A percentile compares a stretch with the other conserved stretches of the same genome.
These are phyloP conservation scores for Odonthalia washingtoniensis DNA, from an alignment of 31 red algal species.

Conservation along the genomic window DNA sequence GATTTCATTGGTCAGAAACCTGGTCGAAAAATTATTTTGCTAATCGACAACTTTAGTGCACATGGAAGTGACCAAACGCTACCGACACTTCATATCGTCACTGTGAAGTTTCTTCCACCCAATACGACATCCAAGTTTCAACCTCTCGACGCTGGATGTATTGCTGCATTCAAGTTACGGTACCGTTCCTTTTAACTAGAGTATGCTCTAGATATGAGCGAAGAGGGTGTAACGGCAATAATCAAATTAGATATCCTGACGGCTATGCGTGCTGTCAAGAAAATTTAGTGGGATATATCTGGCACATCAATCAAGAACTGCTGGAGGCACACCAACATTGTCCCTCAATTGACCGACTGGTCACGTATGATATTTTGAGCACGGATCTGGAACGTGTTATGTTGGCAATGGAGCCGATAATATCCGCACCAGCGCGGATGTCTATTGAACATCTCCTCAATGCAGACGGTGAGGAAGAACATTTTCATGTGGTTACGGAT, in stretches of 20 bases:
- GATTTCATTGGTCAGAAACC: neutral
- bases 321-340: too few species aligned
- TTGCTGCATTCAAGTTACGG: slow-evolving; percentile 8
- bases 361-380: too few species aligned
- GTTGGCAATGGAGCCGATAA: too few species aligned
- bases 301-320: too few species aligned
- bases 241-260: slow-evolving; percentile 25
- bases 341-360: too few species aligned
- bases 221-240: neutral
- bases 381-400: too few species aligned
- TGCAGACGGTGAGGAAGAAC: too few species aligned
- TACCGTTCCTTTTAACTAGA: neutral
- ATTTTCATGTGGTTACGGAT: too few species aligned
- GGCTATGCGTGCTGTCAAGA: too few species aligned
- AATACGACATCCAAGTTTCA: slow-evolving; percentile 40
- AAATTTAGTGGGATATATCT: too few species aligned
- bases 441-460: too few species aligned
- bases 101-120: slow-evolving; percentile 20
- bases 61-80: neutral
- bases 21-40: neutral
- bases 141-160: slow-evolving; percentile 13
- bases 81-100: neutral
- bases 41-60: slow-evolving; percentile 30
- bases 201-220: slow-evolving; percentile 6
- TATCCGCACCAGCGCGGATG: too few species aligned